Evolutionary conservation across 768 basidiomycete genomes (phyloP).

Genomic region (Lentinula sp.): DNA sequence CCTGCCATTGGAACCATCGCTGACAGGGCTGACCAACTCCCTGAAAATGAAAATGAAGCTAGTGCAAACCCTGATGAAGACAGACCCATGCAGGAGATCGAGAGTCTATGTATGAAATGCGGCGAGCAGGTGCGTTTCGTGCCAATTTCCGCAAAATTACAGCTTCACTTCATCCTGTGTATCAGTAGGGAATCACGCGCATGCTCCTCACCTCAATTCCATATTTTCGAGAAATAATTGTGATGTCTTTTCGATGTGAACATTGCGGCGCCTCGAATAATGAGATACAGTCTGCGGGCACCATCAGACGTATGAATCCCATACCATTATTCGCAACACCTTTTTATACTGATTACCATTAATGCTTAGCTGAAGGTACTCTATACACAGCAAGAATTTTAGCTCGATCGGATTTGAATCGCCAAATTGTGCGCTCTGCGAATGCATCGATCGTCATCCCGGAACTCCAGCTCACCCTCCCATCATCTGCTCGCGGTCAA

Average conservation of each 20-base stretch:
- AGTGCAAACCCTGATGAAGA: conserved; percentile 36
- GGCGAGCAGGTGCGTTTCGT: conserved; percentile 66
- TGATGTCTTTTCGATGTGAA: conserved; percentile 96
- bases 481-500: conserved; percentile 76
- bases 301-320: conserved; percentile 65
- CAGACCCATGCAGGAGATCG: conserved; percentile 73
- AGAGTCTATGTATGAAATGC: conserved; percentile 93
- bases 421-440: conserved; percentile 88
- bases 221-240: conserved; percentile 90
- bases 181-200: conserved; percentile 74
- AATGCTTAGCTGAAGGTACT: conserved; percentile 68
- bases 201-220: conserved; percentile 92
- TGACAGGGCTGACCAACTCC: conserved; percentile 13
- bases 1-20: conserved; percentile 55
- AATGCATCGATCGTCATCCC: conserved; percentile 79
- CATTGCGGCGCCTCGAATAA: conserved; percentile 88
- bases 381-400: conserved; percentile 78
- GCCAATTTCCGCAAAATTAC: not conserved
- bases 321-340: not conserved
- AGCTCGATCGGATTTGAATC: conserved; percentile 72
- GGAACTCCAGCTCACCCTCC: conserved; percentile 88
- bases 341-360: not conserved
- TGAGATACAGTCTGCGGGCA: conserved; percentile 87
- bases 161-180: not conserved
- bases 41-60: not conserved